Base-by-base conservation (phyloP, 2,329 filamentous ascomycete species). In the Monascus ruber region DNA sequence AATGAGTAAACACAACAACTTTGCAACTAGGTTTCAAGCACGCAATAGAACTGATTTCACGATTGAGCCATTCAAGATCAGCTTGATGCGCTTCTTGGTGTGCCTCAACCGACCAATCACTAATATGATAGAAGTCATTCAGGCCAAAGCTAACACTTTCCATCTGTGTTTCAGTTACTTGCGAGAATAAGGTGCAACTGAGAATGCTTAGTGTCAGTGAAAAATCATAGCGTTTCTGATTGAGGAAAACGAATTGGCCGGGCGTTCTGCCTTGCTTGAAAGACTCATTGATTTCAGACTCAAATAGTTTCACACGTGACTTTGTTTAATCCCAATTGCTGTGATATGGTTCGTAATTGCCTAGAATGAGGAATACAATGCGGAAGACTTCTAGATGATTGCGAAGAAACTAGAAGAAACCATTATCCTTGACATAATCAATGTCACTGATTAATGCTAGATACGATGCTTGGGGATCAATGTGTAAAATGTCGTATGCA, bases 401-500 rank as follows among this genome's bases (percentile, higher is more conserved):
- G 8, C 51, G 58, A 6, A 78, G 52, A 43, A 75, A 75, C 4
- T 9, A 42, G 27, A 45, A 45, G 9, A 64, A 47, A 44, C 61
- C 60, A 5, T 55, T 45, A 26, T 63, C 53, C 44, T 69, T 58
- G 2, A 50, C 36, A 42, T 62, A 63, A 35, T 71, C 72, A 33
- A 74, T 68, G 44, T 74, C 69, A 31, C 71, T 72, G 0, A 74
- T 56, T 0, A 75, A 56, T 0, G 68, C 70, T 3, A 75, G 59
- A 38, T 66, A 62, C 0, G 66, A 66, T 1, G 70, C 65, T 29
- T 49, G 55, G 1, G 67, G 64, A 0, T 45, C 29, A 25, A 73
- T 65, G 3, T 66, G 50, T 50, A 68, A 74, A 25, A 49, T 33
- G 36, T 70, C 64, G 51, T 74, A 75, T 10, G 53, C 52, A 27